phyloP scores from a whole-genome alignment of 805 yeast species.

The Kodamaea nitidulidarum region DNA sequence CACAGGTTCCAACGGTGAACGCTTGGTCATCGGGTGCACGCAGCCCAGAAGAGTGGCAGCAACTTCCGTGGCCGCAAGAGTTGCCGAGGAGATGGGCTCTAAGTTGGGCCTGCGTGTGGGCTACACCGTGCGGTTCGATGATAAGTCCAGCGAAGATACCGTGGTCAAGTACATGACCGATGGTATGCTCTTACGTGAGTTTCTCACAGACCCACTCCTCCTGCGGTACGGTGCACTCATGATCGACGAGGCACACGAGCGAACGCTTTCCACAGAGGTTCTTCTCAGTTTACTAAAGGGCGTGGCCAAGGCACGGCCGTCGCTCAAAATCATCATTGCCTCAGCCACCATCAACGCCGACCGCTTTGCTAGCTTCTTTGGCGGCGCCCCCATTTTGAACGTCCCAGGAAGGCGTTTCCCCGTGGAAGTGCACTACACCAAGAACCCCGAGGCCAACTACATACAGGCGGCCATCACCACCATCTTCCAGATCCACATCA shows the following conservation, averaged over 20 bases:
- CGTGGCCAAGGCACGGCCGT: slow-evolving; percentile 57
- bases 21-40: slow-evolving; percentile 68
- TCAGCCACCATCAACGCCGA: slow-evolving; percentile 94
- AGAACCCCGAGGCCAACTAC: slow-evolving; percentile 87
- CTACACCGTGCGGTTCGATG: slow-evolving; percentile 84
- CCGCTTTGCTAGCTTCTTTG: slow-evolving; percentile 78
- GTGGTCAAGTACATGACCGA: slow-evolving; percentile 88
- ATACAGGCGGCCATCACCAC: slow-evolving; percentile 86
- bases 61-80: slow-evolving; percentile 82
- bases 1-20: slow-evolving; percentile 30
- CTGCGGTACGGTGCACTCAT: slow-evolving; percentile 72
- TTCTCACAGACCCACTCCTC: slow-evolving; percentile 69
- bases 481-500: slow-evolving; percentile 77
- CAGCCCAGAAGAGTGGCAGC: slow-evolving; percentile 98
- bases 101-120: slow-evolving; percentile 87
- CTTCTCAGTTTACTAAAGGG: slow-evolving; percentile 77
- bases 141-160: slow-evolving; percentile 57
- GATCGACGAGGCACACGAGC: slow-evolving; percentile 97
- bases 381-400: slow-evolving; percentile 77
- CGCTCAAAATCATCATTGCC: slow-evolving; percentile 72
- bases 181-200: slow-evolving; percentile 89
- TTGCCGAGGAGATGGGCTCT: slow-evolving; percentile 82
- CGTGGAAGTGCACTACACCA: slow-evolving; percentile 78
- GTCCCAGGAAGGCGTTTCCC: slow-evolving; percentile 95
- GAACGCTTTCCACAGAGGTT: slow-evolving; percentile 88